Evolutionary conservation across 805 yeast species (phyloP), one percentile per base, ranked within the genome.

Genomic region (Candida montana): DNA sequence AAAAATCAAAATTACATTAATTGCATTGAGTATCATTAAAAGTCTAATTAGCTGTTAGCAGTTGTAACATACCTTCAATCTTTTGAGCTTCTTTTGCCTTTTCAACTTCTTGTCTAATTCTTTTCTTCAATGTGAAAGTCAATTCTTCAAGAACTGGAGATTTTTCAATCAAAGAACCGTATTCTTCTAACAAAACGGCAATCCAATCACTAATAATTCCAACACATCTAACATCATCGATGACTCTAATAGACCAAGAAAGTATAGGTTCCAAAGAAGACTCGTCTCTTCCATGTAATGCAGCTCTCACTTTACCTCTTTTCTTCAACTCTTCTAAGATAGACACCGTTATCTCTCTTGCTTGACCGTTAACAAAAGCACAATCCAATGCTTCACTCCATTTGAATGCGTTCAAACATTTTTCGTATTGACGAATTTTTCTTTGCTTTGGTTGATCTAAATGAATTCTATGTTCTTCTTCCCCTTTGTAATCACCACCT

Each of bases 301-400:
- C 78, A n/a, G 82, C 77, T 55, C 88, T 74, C 39, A 91, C 81
- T 60, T 93, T 93, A 32, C 97, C 98, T 45, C 96, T 74, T 53
- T 79, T 81, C 56, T 86, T 83, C 55, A 93, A 74, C 64, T 93
- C 99, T 53, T 81, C 83, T 46, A 93, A 68, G 3, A 89, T 88
- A 13, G 95, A 83, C 7, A 87, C 68, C 0, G 95, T 85, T 46
- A 81, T 71, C 53, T 90, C 96, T 44, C 81, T 77, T 1, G 91
- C 78, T 59, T 81, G 73, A 11, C 95, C 96, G 3, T 83, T 74
- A 12, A 76, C 69, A 48, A 91, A 81, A 1, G 96, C 97, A 44
- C 81, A 72, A 60, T 91, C 96, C 33, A 93, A 71, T 5, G 98
- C 97, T 51, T 90, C 97, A 3, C 81, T 61, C 96, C 98, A 93